phyloP scores from a whole-genome alignment of 2,329 filamentous ascomycete genomes.

The Trichothecium roseum region DNA sequence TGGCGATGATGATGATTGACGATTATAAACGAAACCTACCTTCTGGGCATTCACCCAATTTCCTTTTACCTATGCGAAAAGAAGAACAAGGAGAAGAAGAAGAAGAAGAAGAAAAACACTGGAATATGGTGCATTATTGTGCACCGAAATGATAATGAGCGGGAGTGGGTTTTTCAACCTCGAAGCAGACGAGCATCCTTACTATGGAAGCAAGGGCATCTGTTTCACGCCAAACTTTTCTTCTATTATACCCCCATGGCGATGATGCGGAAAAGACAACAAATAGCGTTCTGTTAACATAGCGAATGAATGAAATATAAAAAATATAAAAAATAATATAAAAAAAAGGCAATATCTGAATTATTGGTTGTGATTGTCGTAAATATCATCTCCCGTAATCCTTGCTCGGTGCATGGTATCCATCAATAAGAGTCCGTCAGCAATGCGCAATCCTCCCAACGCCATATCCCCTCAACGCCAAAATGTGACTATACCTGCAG shows the following conservation, averaged over 20 bases:
- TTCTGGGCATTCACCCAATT: no score
- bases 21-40: no score
- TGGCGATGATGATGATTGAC: neutral
- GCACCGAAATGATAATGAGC: slow-evolving; percentile 14
- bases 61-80: slow-evolving; percentile 3
- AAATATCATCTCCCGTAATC: no score
- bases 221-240: slow-evolving; percentile 36
- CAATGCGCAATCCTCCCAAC: neutral
- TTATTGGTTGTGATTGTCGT: no score
- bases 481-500: neutral
- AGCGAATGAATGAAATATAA: no score
- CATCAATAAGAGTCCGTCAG: no score
- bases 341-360: no score
- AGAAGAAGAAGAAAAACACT: slow-evolving; percentile 3
- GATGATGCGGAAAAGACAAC: no score
- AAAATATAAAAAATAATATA: no score
- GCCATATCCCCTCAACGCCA: neutral
- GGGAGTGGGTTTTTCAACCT: slow-evolving; percentile 18
- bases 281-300: no score
- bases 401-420: no score
- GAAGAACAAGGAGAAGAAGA: neutral
- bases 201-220: slow-evolving; percentile 17
- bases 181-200: slow-evolving; percentile 18
- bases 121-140: slow-evolving; percentile 8
- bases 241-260: slow-evolving; percentile 28